These are phyloP conservation scores for Pinguiococcus pyrenoidosus DNA, from an alignment of 108 stramenopile genomes.

Conservation along the genomic window DNA sequence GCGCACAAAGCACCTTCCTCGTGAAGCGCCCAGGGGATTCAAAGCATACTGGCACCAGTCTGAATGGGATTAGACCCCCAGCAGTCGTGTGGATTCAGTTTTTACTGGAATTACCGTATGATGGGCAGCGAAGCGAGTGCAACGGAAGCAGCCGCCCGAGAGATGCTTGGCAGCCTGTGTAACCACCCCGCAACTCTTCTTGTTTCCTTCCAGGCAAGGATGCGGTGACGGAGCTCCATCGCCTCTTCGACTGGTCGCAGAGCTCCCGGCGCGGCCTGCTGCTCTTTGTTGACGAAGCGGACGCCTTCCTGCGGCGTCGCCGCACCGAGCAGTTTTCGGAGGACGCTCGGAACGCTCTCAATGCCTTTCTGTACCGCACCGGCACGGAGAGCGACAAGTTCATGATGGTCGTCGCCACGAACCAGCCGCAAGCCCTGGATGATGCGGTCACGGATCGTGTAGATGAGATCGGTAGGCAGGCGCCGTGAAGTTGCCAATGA, in stretches of 20 bases:
- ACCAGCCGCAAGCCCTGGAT: conserved; percentile 94
- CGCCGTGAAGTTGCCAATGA: too few species aligned
- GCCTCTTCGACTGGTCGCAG: conserved; percentile 96
- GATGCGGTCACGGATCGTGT: conserved; percentile 94
- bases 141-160: too few species aligned
- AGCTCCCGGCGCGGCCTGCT: conserved; percentile 78
- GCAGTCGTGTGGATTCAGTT: too few species aligned
- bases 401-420: conserved; percentile 99
- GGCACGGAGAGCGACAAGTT: conserved; percentile 75
- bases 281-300: conserved; percentile 97
- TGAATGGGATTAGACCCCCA: too few species aligned
- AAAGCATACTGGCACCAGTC: too few species aligned
- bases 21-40: too few species aligned
- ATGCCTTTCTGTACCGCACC: conserved; percentile 89
- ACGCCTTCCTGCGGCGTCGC: conserved; percentile 73
- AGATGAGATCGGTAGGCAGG: conserved; percentile 99
- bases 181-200: too few species aligned
- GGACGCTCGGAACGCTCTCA: conserved; percentile 94
- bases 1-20: too few species aligned
- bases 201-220: conserved; percentile 56
- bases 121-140: too few species aligned
- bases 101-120: too few species aligned
- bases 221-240: conserved; percentile 97
- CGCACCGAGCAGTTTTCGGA: conserved; percentile 76
- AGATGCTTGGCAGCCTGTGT: too few species aligned